Conservation (phyloP, 2,329 filamentous ascomycete genomes). For the Pseudogymnoascus destructans region DNA sequence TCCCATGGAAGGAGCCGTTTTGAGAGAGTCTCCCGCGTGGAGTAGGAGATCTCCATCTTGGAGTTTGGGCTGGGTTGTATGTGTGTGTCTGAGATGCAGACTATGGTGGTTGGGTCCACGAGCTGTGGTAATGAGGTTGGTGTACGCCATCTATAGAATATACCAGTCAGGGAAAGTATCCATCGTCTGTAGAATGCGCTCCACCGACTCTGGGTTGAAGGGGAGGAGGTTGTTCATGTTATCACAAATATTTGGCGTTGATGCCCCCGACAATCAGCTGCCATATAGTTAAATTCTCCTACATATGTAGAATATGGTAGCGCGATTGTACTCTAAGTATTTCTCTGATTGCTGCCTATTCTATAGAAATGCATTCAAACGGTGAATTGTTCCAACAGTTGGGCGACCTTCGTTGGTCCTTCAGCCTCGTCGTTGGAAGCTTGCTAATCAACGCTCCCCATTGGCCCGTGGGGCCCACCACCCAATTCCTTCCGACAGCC, state of each 20-base stretch:
- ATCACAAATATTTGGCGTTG: neutral
- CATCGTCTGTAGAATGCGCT: neutral
- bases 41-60: slow-evolving; percentile 75
- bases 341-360: neutral
- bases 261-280: neutral
- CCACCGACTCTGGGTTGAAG: neutral
- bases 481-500: neutral
- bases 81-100: slow-evolving; percentile 88
- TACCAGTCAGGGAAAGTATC: neutral
- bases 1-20: slow-evolving; percentile 54
- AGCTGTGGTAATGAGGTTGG: neutral
- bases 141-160: neutral
- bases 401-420: too few species aligned
- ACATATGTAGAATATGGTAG: neutral
- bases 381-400: too few species aligned
- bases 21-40: slow-evolving; percentile 79
- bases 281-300: neutral
- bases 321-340: neutral
- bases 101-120: slow-evolving; percentile 48
- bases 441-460: neutral
- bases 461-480: neutral
- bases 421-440: neutral
- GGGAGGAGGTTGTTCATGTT: neutral
- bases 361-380: neutral
- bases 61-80: slow-evolving; percentile 45